Percentiles rank a stretch among this genome's conserved stretches.
Evolutionary conservation across 345 rosid genomes (phyloP).

Genomic region (Eucalyptus grandis): DNA sequence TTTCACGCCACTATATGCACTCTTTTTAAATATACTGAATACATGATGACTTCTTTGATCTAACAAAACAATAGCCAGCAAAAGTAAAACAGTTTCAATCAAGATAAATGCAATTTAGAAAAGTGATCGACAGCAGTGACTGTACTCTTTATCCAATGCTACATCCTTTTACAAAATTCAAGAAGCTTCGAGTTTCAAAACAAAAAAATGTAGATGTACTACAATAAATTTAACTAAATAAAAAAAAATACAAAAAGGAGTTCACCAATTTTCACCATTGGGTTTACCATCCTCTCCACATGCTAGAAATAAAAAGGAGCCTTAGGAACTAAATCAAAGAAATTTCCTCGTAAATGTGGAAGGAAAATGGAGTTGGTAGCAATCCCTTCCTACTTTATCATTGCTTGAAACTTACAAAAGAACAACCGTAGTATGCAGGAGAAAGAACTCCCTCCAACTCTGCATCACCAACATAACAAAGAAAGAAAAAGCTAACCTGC

Average conservation of each 20-base stretch:
- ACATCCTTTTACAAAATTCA: neutral
- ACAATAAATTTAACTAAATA: neutral
- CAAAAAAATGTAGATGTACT: neutral
- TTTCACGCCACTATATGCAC: neutral
- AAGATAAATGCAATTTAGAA: neutral
- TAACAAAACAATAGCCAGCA: neutral
- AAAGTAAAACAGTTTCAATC: neutral
- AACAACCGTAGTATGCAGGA: neutral
- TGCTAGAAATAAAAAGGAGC: neutral
- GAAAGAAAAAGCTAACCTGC: slow-evolving; percentile 32
- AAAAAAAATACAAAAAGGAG: neutral
- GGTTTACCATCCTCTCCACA: neutral
- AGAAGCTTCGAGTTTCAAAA: neutral
- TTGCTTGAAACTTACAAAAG: neutral
- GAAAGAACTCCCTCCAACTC: neutral
- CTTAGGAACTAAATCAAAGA: neutral
- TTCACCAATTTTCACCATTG: neutral
- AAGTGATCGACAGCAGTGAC: neutral
- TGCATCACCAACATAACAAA: neutral
- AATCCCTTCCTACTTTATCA: neutral
- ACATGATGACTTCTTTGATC: neutral
- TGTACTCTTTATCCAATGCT: neutral
- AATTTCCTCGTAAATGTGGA: neutral
- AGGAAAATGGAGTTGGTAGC: neutral
- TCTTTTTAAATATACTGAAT: neutral